phyloP scores from a whole-genome alignment of 257 asterid genomes.

The Verbascum thapsus region DNA sequence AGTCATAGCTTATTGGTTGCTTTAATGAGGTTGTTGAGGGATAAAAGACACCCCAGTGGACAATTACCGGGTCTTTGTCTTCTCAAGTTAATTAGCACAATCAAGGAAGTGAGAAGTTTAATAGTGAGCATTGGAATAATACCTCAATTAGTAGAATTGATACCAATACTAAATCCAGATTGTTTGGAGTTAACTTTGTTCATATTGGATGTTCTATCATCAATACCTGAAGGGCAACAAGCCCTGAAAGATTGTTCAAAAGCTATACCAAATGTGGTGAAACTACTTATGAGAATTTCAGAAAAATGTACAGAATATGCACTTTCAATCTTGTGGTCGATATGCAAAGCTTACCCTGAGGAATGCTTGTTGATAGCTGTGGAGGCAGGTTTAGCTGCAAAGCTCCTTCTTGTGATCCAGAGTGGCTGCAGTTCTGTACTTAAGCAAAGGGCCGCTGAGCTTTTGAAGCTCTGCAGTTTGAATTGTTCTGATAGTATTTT shows the following conservation, averaged over 20 bases:
- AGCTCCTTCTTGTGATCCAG: constrained; percentile 77
- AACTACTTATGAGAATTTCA: constrained; percentile 58
- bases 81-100: constrained; percentile 53
- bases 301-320: constrained; percentile 60
- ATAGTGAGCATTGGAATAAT: constrained; percentile 60
- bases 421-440: constrained; percentile 58
- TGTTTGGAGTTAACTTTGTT: constrained; percentile 55
- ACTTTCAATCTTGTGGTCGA: constrained; percentile 55
- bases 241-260: constrained; percentile 60
- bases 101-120: constrained; percentile 42
- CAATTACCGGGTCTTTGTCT: constrained; percentile 55
- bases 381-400: constrained; percentile 71
- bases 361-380: constrained; percentile 68
- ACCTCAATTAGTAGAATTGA: constrained; percentile 55
- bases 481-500: constrained; percentile 62
- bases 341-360: constrained; percentile 59
- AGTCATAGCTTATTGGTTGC: constrained; percentile 63
- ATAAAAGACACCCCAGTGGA: constrained; percentile 53
- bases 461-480: constrained; percentile 71
- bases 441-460: constrained; percentile 70
- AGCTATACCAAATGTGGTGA: constrained; percentile 54
- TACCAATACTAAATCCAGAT: constrained; percentile 49
- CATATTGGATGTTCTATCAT: constrained; percentile 48
- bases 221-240: constrained; percentile 54
- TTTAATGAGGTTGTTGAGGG: constrained; percentile 56